Evolutionary conservation across 768 basidiomycete genomes (phyloP).

Genomic region (Mycena pura): DNA sequence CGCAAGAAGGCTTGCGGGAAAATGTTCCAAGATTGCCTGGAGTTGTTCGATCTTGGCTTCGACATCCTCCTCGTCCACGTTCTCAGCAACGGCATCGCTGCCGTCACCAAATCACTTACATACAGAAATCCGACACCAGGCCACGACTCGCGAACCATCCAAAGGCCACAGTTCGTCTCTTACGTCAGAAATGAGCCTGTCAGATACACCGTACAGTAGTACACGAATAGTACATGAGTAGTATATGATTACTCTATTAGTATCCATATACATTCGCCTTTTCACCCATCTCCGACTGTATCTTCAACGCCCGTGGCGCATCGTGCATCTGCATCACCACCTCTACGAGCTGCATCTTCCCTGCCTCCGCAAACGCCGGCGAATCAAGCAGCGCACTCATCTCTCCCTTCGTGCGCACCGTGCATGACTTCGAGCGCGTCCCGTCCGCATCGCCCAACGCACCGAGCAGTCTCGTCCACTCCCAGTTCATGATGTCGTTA

Average conservation of each 20-base stretch:
- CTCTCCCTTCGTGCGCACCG: conserved; percentile 69
- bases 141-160: too few relatives aligned
- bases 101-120: too few relatives aligned
- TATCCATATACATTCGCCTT: neutral
- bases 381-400: conserved; percentile 72
- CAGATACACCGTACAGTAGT: too few relatives aligned
- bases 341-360: conserved; percentile 83
- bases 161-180: too few relatives aligned
- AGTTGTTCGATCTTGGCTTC: too few relatives aligned
- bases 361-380: conserved; percentile 61
- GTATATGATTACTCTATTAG: neutral
- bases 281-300: conserved; percentile 56
- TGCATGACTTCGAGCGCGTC: conserved; percentile 62
- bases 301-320: conserved; percentile 67
- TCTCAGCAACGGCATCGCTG: too few relatives aligned
- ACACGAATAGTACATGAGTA: too few relatives aligned
- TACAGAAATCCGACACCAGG: too few relatives aligned
- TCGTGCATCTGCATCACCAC: conserved; percentile 77
- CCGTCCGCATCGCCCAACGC: conserved; percentile 61
- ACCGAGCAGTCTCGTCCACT: conserved; percentile 67
- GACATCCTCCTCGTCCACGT: too few relatives aligned
- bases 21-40: too few relatives aligned
- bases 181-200: too few relatives aligned
- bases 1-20: too few relatives aligned
- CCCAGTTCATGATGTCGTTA: conserved; percentile 87